Base-by-base conservation (phyloP, 1,284 basidiomycete species). In the Cutaneotrichosporon sp. region DNA sequence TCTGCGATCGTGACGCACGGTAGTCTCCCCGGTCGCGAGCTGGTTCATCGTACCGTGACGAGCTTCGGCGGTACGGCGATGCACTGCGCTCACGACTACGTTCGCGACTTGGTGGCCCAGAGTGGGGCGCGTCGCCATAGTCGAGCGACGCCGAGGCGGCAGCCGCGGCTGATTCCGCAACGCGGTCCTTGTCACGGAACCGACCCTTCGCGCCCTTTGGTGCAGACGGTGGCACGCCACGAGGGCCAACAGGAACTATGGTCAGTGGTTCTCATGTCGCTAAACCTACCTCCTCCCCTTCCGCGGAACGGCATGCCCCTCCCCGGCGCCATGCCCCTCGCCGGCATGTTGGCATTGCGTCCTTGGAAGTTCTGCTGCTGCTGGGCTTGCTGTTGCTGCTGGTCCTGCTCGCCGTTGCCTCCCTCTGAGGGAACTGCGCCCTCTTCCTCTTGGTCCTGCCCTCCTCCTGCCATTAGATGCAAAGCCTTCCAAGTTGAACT, bases 131-230 rank as follows among this genome's bases (percentile, higher is more conserved):
- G 22, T 51, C 56, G n/a, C 70, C 70, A 33, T 73, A 73, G 47
- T 73, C 70, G 14, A 73, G 53, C 1, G 47, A 51, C 4, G 56
- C 35, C 1, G 57, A 51, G 7, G 60, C 60, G 0, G 61, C 53
- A 0, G 60, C 62, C 1, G 60, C 51, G 1, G 58, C 53, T 1
- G 60, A 57, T 20, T 58, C 56, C n/a, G 67, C 64, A 13, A 72
- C 71, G 5, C 65, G 61, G 55, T 73, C 71, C 48, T 71, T 71
- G 53, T 73, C 71, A 49, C 58, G 61, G 64, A 73, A 73, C 40
- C 71, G 62, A 17, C 69, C 68, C 61, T 68, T 72, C 40, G 51
- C 69, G 59, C 34, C 68, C 63, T 53, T 62, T 53, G 47, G 68
- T 17, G 61, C 62, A n/a, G 54, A 46, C 0, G 59, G 48, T 4